Evolutionary conservation across 176 grass and related monocot species (phyloP).

Genomic region (Bromus sterilis): DNA sequence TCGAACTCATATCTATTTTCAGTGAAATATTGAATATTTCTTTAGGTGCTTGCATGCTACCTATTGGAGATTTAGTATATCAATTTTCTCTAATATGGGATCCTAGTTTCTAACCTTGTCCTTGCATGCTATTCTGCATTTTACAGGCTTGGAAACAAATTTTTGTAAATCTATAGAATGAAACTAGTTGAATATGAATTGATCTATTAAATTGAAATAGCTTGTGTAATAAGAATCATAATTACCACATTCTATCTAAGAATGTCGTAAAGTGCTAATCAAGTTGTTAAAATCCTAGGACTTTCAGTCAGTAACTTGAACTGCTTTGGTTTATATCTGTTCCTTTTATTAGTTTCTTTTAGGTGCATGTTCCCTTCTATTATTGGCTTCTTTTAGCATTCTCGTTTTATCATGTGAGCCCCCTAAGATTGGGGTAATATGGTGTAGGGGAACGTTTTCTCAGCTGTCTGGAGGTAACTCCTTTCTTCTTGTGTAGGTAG

Average conservation of each 20-base stretch:
- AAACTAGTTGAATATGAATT: neutral
- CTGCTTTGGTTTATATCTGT: neutral
- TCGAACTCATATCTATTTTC: neutral
- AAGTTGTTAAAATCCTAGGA: neutral
- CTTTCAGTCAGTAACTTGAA: neutral
- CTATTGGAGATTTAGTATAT: neutral
- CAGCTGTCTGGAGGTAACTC: slow-evolving; percentile 8
- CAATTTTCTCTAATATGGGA: neutral
- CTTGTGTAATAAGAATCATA: neutral
- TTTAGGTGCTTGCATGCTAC: neutral
- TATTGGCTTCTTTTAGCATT: neutral
- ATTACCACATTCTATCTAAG: neutral
- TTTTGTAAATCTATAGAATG: neutral
- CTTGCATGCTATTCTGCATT: neutral
- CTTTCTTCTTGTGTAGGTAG: slow-evolving; percentile 44
- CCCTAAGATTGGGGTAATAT: neutral
- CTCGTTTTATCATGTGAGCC: neutral
- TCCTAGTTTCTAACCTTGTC: neutral
- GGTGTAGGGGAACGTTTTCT: neutral
- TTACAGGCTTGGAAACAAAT: neutral
- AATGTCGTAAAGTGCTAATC: neutral
- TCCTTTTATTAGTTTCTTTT: neutral
- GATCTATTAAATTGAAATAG: neutral
- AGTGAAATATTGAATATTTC: neutral
- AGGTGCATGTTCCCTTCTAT: neutral